These are phyloP conservation scores for Ceratorhiza oryzae-sativae DNA, from an alignment of 1,284 basidiomycete genomes.

Conservation along the genomic window DNA sequence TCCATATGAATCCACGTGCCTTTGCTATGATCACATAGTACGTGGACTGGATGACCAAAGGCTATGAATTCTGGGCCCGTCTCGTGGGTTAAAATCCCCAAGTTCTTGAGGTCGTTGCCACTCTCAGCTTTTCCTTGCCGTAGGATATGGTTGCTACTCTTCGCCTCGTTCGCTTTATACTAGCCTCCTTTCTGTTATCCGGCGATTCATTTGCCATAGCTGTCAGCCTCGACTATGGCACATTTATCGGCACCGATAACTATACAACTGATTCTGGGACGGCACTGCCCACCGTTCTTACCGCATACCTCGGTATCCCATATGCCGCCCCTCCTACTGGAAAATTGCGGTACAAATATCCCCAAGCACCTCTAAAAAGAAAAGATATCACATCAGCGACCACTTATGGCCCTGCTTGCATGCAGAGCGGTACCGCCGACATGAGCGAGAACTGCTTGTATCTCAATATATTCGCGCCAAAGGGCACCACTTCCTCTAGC, in stretches of 20 bases:
- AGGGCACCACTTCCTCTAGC: not conserved
- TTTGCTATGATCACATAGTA: not conserved
- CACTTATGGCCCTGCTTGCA: constrained; percentile 17
- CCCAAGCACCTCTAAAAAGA: constrained; percentile 10
- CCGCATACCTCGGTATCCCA: constrained; percentile 37
- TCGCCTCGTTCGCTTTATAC: not conserved
- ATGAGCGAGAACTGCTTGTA: constrained; percentile 32
- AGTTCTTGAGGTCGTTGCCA: not conserved
- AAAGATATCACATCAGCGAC: not conserved
- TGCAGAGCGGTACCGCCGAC: constrained; percentile 12
- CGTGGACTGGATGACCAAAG: not conserved
- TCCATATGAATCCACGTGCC: not conserved
- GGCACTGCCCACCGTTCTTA: not conserved
- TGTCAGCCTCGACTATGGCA: constrained; percentile 28
- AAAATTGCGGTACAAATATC: constrained; percentile 10
- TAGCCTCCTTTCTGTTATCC: constrained; percentile 6
- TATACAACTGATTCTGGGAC: constrained; percentile 16
- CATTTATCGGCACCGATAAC: constrained; percentile 20
- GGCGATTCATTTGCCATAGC: not conserved
- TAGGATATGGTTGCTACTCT: not conserved
- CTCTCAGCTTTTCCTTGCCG: not conserved
- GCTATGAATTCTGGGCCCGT: not conserved
- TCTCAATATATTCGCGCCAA: constrained; percentile 21
- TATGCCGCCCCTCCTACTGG: constrained; percentile 40
- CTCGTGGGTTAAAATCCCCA: not conserved